Conservation (phyloP, 2,329 filamentous ascomycete species). For the Curvularia sp. region DNA sequence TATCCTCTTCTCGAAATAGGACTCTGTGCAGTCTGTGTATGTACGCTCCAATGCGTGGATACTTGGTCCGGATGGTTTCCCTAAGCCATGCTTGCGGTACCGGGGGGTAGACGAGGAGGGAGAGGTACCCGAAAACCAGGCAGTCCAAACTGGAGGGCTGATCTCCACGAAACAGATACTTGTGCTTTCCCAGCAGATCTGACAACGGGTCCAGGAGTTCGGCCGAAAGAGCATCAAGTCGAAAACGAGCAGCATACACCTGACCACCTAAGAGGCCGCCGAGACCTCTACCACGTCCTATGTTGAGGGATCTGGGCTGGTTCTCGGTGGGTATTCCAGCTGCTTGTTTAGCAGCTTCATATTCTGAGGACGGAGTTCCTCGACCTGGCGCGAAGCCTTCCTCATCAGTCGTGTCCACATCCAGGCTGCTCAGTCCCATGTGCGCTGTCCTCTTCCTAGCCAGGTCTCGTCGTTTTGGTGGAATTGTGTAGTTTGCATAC, state of each 20-base stretch:
- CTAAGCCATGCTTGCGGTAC: constrained; percentile 69
- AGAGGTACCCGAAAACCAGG: constrained; percentile 78
- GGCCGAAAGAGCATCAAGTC: constrained; percentile 74
- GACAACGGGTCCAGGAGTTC: constrained; percentile 73
- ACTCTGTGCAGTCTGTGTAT: constrained; percentile 45
- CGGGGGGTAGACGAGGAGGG: constrained; percentile 70
- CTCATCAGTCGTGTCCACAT: constrained; percentile 53
- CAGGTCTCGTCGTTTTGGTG: constrained; percentile 72
- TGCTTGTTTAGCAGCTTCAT: constrained; percentile 47
- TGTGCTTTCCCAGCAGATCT: constrained; percentile 63
- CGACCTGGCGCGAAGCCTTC: constrained; percentile 41
- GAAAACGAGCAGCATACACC: constrained; percentile 75
- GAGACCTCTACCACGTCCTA: constrained; percentile 65
- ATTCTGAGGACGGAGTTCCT: constrained; percentile 43
- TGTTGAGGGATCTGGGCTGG: constrained; percentile 53
- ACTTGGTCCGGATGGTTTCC: constrained; percentile 62
- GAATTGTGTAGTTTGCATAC: constrained; percentile 86
- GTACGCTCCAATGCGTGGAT: constrained; percentile 50
- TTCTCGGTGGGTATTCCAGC: constrained; percentile 48
- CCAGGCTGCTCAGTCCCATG: constrained; percentile 56
- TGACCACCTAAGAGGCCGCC: constrained; percentile 68
- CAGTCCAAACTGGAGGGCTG: constrained; percentile 75
- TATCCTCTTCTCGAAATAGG: constrained; percentile 33
- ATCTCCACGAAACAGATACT: constrained; percentile 62
- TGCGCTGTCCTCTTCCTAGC: constrained; percentile 71